These are phyloP conservation scores for Millerozyma miso DNA, from an alignment of 805 yeast species.

Conservation along the genomic window DNA sequence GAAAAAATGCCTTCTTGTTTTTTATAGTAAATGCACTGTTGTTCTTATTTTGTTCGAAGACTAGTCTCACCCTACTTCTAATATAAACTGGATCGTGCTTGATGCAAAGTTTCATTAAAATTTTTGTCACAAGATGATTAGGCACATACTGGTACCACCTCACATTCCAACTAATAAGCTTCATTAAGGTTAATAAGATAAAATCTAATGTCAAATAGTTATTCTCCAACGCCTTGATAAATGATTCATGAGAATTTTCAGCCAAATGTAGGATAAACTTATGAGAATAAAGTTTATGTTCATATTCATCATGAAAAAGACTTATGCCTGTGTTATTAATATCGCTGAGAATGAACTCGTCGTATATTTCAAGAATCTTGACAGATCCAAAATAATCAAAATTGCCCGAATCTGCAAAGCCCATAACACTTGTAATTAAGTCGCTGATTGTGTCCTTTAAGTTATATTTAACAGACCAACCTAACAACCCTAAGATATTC, in stretches of 20 bases:
- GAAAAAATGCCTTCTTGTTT: slow-evolving; percentile 9
- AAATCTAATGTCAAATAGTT: slow-evolving; percentile 32
- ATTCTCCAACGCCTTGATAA: slow-evolving; percentile 18
- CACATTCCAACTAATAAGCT: slow-evolving; percentile 55
- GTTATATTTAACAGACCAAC: slow-evolving; percentile 39
- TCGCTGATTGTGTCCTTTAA: slow-evolving; percentile 34
- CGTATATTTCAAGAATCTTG: slow-evolving; percentile 46
- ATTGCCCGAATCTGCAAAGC: slow-evolving; percentile 46
- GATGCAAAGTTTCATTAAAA: slow-evolving; percentile 40
- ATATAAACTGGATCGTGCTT: slow-evolving; percentile 40
- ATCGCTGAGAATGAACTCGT: slow-evolving; percentile 37
- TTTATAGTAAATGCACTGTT: slow-evolving; percentile 5
- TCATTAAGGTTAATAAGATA: slow-evolving; percentile 36
- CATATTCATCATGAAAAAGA: slow-evolving; percentile 24
- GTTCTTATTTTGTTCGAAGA: slow-evolving; percentile 30
- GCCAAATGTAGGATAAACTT: slow-evolving; percentile 28
- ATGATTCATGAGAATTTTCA: slow-evolving; percentile 16
- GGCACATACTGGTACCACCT: slow-evolving; percentile 63
- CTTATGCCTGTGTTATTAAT: slow-evolving; percentile 28
- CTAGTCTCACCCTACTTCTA: slow-evolving; percentile 35
- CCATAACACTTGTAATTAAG: slow-evolving; percentile 46
- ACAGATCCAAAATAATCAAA: slow-evolving; percentile 59
- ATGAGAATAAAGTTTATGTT: slow-evolving; percentile 23
- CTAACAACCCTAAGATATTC: slow-evolving; percentile 64
- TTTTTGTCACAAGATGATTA: slow-evolving; percentile 34